Conservation (phyloP, 2,329 filamentous ascomycete genomes). For the Cytospora paraplurivora region DNA sequence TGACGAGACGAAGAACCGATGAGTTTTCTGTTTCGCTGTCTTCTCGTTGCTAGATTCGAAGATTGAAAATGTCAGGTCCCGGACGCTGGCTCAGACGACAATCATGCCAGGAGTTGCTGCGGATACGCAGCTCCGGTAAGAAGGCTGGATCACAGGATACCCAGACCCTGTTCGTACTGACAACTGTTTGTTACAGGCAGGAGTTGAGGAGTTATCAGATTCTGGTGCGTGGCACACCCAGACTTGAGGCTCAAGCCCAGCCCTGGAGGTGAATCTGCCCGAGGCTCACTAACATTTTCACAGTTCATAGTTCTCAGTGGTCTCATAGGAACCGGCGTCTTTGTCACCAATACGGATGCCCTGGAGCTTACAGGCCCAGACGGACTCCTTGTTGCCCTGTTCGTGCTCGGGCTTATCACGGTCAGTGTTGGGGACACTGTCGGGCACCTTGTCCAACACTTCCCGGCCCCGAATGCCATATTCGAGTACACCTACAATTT, state of each 20-base stretch:
- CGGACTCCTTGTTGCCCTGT: constrained; percentile 27
- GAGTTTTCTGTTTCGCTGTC: neutral
- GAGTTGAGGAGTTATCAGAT: constrained; percentile 26
- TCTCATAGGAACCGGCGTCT: constrained; percentile 30
- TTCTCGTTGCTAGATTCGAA: neutral
- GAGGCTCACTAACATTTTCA: neutral
- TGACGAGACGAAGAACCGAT: neutral
- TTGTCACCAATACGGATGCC: constrained; percentile 26
- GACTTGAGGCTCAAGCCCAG: neutral
- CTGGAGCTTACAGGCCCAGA: constrained; percentile 28
- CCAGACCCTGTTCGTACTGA: neutral
- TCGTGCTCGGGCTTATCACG: constrained; percentile 27
- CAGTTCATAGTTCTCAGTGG: constrained; percentile 28
- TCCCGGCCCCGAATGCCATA: constrained; percentile 30
- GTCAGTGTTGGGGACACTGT: constrained; percentile 29
- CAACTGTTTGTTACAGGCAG: constrained; percentile 2
- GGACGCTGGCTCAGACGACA: neutral
- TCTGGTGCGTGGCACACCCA: constrained; percentile 14
- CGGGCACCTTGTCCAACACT: constrained; percentile 30
- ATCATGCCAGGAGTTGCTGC: neutral
- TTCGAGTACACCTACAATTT: constrained; percentile 31
- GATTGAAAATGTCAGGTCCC: neutral
- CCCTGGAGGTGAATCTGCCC: neutral
- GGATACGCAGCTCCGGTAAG: constrained; percentile 15
- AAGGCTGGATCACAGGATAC: neutral